phyloP scores from a whole-genome alignment of 2,329 filamentous ascomycete genomes.

The Podosphaera fusca region DNA sequence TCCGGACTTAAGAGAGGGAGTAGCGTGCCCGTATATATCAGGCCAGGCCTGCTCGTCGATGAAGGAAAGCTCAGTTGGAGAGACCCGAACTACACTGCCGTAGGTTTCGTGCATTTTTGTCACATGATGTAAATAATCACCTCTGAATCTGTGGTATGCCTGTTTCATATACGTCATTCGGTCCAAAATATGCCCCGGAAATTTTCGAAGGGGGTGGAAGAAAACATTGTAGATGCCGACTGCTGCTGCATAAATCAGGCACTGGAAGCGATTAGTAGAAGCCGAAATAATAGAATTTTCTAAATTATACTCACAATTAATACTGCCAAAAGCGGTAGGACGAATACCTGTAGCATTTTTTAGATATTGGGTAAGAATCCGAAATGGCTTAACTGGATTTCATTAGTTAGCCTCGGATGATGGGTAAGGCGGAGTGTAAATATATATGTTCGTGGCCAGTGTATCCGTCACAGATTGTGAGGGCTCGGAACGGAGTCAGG shows the following conservation, averaged over 20 bases:
- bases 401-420: too few species aligned
- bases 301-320: not conserved
- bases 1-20: not conserved
- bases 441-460: too few species aligned
- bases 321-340: not conserved
- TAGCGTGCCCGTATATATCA: slow-evolving; percentile 1
- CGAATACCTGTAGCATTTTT: not conserved
- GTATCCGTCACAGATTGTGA: too few species aligned
- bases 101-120: not conserved
- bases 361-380: too few species aligned
- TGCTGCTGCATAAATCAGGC: not conserved
- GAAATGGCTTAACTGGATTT: too few species aligned
- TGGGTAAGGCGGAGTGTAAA: too few species aligned
- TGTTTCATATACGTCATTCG: not conserved
- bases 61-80: not conserved
- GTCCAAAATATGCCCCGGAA: not conserved
- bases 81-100: not conserved
- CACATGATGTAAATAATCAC: not conserved
- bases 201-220: not conserved
- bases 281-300: not conserved
- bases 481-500: too few species aligned
- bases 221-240: not conserved
- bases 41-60: slow-evolving; percentile 1
- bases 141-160: slow-evolving; percentile 2
- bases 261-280: not conserved